Percentiles rank a stretch among this genome's conserved stretches.
These are phyloP conservation scores for Paecilomyces variotii DNA, from an alignment of 2,329 filamentous ascomycete species.

Conservation along the genomic window DNA sequence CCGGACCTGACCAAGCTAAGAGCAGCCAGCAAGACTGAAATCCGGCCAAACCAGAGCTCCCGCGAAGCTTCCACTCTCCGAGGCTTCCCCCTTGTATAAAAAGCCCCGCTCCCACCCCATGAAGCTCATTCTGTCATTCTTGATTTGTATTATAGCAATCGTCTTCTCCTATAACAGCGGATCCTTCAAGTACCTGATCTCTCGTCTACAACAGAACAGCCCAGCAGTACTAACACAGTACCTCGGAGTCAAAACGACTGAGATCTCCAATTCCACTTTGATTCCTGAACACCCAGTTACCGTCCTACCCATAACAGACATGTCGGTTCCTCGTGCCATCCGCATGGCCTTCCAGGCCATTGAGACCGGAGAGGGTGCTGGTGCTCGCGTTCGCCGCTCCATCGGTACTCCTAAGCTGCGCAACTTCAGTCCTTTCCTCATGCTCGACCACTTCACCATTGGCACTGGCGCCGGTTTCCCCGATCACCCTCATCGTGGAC, in stretches of 20 bases:
- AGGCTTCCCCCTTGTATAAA: conserved; percentile 23
- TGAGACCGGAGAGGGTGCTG: conserved; percentile 81
- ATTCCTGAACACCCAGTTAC: conserved; percentile 3
- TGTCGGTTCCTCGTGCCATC: conserved; percentile 67
- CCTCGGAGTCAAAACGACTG: conserved; percentile 4
- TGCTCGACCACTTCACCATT: conserved; percentile 89
- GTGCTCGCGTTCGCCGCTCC: conserved; percentile 76
- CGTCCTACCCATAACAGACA: conserved; percentile 38
- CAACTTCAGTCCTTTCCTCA: conserved; percentile 87
- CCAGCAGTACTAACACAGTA: conserved; percentile 10
- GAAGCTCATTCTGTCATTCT: conserved; percentile 28
- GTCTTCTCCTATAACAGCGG: conserved; percentile 15
- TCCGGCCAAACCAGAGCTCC: not conserved
- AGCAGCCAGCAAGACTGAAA: not conserved
- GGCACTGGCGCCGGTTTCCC: conserved; percentile 78
- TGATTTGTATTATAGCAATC: conserved; percentile 30
- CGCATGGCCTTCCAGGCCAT: conserved; percentile 74
- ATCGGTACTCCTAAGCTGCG: conserved; percentile 76
- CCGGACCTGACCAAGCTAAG: not conserved
- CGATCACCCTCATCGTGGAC: conserved; percentile 75
- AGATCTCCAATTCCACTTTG: conserved; percentile 1
- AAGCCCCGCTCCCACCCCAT: conserved; percentile 16
- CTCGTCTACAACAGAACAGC: conserved; percentile 12
- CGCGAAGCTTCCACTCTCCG: conserved; percentile 14
- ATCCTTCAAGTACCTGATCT: conserved; percentile 13